Percentiles rank a stretch among this genome's conserved stretches.
Evolutionary conservation across 2,329 filamentous ascomycete genomes (phyloP).

Genomic region (Clonostachys byssicola): DNA sequence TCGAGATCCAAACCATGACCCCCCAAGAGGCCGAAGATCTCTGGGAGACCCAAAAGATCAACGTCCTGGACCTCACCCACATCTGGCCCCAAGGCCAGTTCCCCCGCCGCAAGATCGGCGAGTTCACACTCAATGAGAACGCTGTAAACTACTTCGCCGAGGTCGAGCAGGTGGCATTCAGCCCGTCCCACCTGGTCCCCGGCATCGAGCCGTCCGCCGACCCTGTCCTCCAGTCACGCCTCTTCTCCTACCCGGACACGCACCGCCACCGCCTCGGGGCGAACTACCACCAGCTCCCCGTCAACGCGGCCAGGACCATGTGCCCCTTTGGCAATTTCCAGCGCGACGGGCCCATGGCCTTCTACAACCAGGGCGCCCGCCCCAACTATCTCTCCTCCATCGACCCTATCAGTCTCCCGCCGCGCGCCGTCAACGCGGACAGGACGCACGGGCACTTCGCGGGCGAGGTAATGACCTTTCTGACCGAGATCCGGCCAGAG

Average conservation of each 20-base stretch:
- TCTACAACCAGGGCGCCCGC: conserved; percentile 56
- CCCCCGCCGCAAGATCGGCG: conserved; percentile 56
- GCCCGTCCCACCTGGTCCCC: conserved; percentile 59
- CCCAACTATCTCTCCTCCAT: conserved; percentile 51
- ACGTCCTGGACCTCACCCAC: conserved; percentile 67
- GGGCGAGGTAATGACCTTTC: conserved; percentile 27
- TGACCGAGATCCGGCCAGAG: conserved; percentile 29
- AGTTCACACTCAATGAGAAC: conserved; percentile 62
- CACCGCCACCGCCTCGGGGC: conserved; percentile 55
- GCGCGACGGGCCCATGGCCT: conserved; percentile 67
- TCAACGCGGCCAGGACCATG: conserved; percentile 50
- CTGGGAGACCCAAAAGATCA: conserved; percentile 32
- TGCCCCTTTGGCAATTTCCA: conserved; percentile 47
- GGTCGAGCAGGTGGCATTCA: conserved; percentile 65
- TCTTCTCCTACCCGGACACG: conserved; percentile 60
- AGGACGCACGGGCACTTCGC: conserved; percentile 30
- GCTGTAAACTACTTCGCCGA: conserved; percentile 65
- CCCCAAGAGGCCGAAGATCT: conserved; percentile 46
- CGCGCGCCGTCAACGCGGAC: conserved; percentile 26
- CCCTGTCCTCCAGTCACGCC: conserved; percentile 54
- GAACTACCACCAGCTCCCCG: conserved; percentile 62
- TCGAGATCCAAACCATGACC: conserved; percentile 48
- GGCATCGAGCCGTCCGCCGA: conserved; percentile 61
- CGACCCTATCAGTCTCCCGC: conserved; percentile 25
- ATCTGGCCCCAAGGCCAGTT: conserved; percentile 62